These are phyloP conservation scores for Simplicillium aogashimaense DNA, from an alignment of 2,329 filamentous ascomycete genomes.

Conservation along the genomic window DNA sequence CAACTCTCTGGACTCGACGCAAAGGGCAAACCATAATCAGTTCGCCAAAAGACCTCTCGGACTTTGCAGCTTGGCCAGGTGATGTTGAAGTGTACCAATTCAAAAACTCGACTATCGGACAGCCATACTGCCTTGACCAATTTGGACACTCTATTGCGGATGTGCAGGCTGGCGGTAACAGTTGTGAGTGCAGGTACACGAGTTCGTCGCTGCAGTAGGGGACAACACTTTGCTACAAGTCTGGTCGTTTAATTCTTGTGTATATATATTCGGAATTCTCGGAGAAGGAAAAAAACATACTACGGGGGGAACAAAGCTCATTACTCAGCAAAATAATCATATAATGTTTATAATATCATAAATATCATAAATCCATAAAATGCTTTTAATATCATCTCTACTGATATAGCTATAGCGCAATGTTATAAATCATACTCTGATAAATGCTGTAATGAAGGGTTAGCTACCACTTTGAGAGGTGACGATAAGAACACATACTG, in stretches of 20 bases:
- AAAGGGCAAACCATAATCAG: slow-evolving; percentile 13
- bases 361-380: too few relatives aligned
- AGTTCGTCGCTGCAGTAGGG: too few relatives aligned
- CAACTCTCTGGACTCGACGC: slow-evolving; percentile 47
- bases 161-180: slow-evolving; percentile 22
- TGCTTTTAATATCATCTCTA: too few relatives aligned
- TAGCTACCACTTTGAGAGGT: background rate
- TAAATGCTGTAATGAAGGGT: slow-evolving; percentile 2
- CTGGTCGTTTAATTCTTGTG: too few relatives aligned
- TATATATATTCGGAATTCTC: too few relatives aligned
- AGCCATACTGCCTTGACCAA: slow-evolving; percentile 42
- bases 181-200: slow-evolving; percentile 27
- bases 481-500: slow-evolving; percentile 55
- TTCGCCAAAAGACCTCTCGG: slow-evolving; percentile 7
- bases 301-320: too few relatives aligned
- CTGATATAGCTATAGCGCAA: too few relatives aligned
- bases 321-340: too few relatives aligned
- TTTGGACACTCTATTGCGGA: slow-evolving; percentile 24
- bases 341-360: too few relatives aligned
- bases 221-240: too few relatives aligned
- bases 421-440: slow-evolving; percentile 3
- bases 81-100: slow-evolving; percentile 45
- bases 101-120: slow-evolving; percentile 25
- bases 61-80: slow-evolving; percentile 43
- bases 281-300: too few relatives aligned